These are phyloP conservation scores for Dipteronia dyeriana DNA, from an alignment of 345 rosid genomes.

Conservation along the genomic window DNA sequence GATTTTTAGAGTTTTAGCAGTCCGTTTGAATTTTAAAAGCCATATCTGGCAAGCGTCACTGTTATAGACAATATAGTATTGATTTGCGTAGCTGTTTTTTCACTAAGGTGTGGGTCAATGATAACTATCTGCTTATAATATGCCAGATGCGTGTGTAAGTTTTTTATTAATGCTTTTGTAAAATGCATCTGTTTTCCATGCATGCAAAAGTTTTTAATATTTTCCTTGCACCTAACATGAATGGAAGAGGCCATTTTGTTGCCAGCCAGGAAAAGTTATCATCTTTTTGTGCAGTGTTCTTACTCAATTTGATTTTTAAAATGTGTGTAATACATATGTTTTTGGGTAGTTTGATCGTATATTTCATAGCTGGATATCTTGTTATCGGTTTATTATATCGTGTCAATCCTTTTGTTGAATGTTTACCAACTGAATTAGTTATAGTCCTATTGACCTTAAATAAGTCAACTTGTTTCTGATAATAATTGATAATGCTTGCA, in stretches of 20 bases:
- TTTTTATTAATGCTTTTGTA: not conserved
- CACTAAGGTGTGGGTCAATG: not conserved
- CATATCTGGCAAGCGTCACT: not conserved
- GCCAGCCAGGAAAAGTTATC: not conserved
- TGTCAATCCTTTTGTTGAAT: not conserved
- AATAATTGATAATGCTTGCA: constrained; percentile 5
- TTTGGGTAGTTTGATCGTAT: not conserved
- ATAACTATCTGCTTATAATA: not conserved
- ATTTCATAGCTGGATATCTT: not conserved
- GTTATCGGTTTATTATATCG: not conserved
- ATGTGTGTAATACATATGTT: not conserved
- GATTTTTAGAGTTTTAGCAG: too few species aligned
- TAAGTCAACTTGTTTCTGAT: not conserved
- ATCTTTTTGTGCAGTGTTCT: not conserved
- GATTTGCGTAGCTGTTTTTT: not conserved
- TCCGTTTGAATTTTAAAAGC: too few species aligned
- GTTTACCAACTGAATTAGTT: not conserved
- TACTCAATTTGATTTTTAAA: not conserved
- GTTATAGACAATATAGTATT: not conserved
- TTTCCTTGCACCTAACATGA: not conserved
- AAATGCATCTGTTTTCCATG: not conserved
- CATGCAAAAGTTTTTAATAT: not conserved
- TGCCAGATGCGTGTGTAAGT: not conserved
- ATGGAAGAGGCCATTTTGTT: not conserved
- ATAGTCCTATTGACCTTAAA: not conserved